These are phyloP conservation scores for Tephrocybe rancida DNA, from an alignment of 768 basidiomycete species.

Conservation along the genomic window DNA sequence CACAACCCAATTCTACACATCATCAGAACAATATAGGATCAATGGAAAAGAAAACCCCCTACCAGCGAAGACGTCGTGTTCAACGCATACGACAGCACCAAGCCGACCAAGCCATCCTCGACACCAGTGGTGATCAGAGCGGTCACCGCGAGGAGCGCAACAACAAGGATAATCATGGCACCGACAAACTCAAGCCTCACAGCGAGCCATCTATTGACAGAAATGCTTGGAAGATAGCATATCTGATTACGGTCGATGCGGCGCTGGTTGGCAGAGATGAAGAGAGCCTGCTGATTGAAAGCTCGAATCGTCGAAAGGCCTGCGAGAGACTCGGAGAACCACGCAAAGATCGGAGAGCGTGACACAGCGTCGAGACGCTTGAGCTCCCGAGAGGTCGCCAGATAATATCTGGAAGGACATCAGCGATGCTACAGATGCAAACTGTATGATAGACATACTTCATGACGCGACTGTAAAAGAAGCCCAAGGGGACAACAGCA, in stretches of 20 bases:
- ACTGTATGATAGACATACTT: constrained; percentile 44
- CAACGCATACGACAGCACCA: constrained; percentile 84
- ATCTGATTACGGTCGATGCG: constrained; percentile 88
- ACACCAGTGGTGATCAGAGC: constrained; percentile 78
- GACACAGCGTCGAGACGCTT: constrained; percentile 90
- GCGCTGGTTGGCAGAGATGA: constrained; percentile 66
- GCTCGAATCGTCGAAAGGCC: constrained; percentile 86
- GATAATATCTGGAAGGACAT: constrained; percentile 68
- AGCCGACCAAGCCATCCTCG: constrained; percentile 86
- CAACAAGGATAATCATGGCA: constrained; percentile 73
- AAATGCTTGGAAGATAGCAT: constrained; percentile 70
- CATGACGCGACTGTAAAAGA: constrained; percentile 83
- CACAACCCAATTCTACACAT: constrained; percentile 55
- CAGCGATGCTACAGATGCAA: neutral
- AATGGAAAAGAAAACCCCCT: constrained; percentile 21
- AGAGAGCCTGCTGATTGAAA: constrained; percentile 70
- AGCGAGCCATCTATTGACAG: constrained; percentile 84
- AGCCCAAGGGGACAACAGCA: constrained; percentile 72
- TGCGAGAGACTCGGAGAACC: constrained; percentile 77
- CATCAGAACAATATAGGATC: neutral
- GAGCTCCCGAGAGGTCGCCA: constrained; percentile 83
- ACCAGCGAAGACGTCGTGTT: constrained; percentile 84
- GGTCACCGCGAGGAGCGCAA: constrained; percentile 64
- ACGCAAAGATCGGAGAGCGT: constrained; percentile 88
- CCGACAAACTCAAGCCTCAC: constrained; percentile 86